Percentiles rank a stretch among this genome's conserved stretches.
phyloP scores from a whole-genome alignment of 2,329 filamentous ascomycete species.

The Nothophoma quercina region DNA sequence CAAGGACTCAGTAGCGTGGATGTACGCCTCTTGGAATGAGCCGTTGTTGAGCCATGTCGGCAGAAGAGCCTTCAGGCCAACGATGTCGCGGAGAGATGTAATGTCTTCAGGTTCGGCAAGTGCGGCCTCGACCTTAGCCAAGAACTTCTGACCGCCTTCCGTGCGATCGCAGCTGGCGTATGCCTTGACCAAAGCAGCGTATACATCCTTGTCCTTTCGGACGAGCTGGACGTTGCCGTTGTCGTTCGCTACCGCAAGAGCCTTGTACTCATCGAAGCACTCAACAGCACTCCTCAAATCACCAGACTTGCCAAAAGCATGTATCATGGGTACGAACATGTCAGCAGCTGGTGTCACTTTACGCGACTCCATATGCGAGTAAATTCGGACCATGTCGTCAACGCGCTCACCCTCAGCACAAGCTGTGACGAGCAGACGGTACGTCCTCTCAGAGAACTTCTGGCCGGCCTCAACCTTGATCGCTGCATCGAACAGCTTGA shows the following conservation, averaged over 20 bases:
- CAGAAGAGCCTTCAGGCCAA: constrained; percentile 79
- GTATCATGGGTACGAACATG: constrained; percentile 92
- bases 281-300: constrained; percentile 89
- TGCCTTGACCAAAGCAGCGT: constrained; percentile 88
- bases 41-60: constrained; percentile 76
- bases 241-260: constrained; percentile 84
- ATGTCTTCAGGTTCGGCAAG: constrained; percentile 60
- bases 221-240: constrained; percentile 72
- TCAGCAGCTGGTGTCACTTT: constrained; percentile 77
- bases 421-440: constrained; percentile 83
- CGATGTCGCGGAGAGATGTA: constrained; percentile 71
- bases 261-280: constrained; percentile 94
- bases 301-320: constrained; percentile 82
- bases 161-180: constrained; percentile 84
- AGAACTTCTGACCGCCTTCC: constrained; percentile 84
- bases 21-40: constrained; percentile 75
- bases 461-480: constrained; percentile 66
- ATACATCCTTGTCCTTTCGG: constrained; percentile 82
- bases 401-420: constrained; percentile 84
- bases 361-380: constrained; percentile 86
- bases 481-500: constrained; percentile 85
- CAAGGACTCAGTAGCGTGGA: constrained; percentile 71
- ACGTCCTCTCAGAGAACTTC: constrained; percentile 80
- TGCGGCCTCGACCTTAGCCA: constrained; percentile 75
- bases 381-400: constrained; percentile 88